Base-by-base conservation (phyloP, 345 rosid genomes). In the Syzygium jambos region DNA sequence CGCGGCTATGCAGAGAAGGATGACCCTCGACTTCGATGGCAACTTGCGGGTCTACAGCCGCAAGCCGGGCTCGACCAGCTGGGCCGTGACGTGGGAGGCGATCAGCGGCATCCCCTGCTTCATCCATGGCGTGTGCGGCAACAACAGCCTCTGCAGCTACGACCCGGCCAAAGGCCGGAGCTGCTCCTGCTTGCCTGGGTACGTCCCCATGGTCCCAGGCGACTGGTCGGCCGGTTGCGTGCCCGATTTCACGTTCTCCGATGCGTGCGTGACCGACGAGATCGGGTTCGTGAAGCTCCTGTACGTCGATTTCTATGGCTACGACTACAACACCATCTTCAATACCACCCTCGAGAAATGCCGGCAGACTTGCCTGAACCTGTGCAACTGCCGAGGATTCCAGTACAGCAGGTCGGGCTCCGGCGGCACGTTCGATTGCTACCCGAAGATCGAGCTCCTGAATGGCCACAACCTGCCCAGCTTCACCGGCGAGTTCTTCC, bases 21-120 rank as follows among this genome's bases (percentile, higher is more conserved):
- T 93, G 29, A 91, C 87, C 23, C 89, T 93, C n/a, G 93, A 93
- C 87, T 77, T 29, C n/a, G 94, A 93, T 34, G 93, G 93, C 30
- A 89, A 89, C 78, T 49, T 93, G 56, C 83, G 92, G 12, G 9
- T 91, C n/a, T 93, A 93, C 61, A 92, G 93, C 83, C 86, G 85
- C 41, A 84, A 87, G 25, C 38, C 61, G 6, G 38, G 19, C 2
- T 78, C 15, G 3, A 59, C 29, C 11, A 22, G 27, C 5, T 91
- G 93, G 95, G 65, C n/a, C 34, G 90, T 92, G 51, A 16, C 92
- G 10, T 92, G 91, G 91, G 89, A 91, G 85, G 86, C 85, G 12
- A 6, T 61, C 23, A 41, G 84, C 23, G 23, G 52, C 43, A 51
- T 88, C 15, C 53, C 89, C 5, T 92, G 93, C 57, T 57, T 1